Evolutionary conservation across 2,329 filamentous ascomycete species (phyloP).

Genomic region (Arthrobotrys sphaeroides): DNA sequence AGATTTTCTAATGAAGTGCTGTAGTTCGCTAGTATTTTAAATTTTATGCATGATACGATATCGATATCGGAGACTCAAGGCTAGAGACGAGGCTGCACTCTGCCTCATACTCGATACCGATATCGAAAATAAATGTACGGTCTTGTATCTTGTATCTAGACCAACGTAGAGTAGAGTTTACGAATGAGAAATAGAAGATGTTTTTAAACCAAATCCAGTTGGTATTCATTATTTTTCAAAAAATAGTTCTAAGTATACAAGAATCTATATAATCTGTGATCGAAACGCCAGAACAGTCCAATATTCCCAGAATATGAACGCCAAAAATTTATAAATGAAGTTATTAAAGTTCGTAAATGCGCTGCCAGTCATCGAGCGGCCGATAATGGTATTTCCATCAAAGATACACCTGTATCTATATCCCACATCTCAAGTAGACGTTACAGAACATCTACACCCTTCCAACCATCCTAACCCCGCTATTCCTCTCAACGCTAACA

Average conservation of each 20-base stretch:
- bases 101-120: no score
- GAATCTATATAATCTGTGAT: neutral
- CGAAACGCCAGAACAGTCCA: neutral
- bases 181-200: neutral
- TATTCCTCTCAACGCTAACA: slow-evolving; percentile 25
- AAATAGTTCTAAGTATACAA: neutral
- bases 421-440: neutral
- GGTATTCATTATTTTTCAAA: neutral
- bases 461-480: neutral
- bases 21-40: no score
- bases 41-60: no score
- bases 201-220: neutral
- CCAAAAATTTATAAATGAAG: neutral
- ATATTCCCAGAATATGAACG: slow-evolving; percentile 9
- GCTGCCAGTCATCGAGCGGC: neutral
- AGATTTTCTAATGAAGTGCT: no score
- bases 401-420: no score
- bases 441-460: neutral
- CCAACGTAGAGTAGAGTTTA: no score
- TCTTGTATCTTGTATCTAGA: no score
- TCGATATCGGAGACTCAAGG: no score
- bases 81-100: no score
- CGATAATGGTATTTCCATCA: neutral
- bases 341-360: neutral
- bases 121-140: no score